A percentile compares a stretch with the other conserved stretches of the same genome.
Evolutionary conservation across 1,139 yeast genomes (phyloP).

Genomic region (Lodderomyces metapsilosis): DNA sequence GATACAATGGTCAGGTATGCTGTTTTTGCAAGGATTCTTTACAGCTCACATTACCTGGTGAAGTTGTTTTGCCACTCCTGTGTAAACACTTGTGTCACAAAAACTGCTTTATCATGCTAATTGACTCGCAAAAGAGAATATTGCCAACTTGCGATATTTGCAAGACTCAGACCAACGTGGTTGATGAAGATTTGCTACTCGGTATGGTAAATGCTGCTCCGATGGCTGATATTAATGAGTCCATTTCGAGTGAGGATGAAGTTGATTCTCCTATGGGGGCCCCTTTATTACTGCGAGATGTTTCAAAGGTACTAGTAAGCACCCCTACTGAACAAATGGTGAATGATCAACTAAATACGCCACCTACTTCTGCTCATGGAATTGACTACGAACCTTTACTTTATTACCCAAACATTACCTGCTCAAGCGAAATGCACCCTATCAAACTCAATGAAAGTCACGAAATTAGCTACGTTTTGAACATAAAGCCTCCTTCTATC

Average conservation of each 20-base stretch:
- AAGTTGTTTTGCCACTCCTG: slow-evolving; percentile 23
- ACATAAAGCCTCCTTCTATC: slow-evolving; percentile 27
- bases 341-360: slow-evolving; percentile 13
- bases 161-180: slow-evolving; percentile 8
- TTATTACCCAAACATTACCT: slow-evolving; percentile 21
- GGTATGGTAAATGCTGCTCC: slow-evolving; percentile 4
- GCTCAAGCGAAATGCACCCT: slow-evolving; percentile 17
- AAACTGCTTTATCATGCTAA: slow-evolving; percentile 22
- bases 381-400: slow-evolving; percentile 10
- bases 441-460: slow-evolving; percentile 13
- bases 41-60: slow-evolving; percentile 19
- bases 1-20: slow-evolving; percentile 17
- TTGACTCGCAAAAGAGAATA: slow-evolving; percentile 10
- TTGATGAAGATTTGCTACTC: slow-evolving; percentile 7
- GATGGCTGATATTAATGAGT: no score
- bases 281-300: background rate
- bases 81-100: slow-evolving; percentile 32
- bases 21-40: slow-evolving; percentile 30
- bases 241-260: slow-evolving; percentile 3
- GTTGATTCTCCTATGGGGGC: background rate
- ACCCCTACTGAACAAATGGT: slow-evolving; percentile 1
- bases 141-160: slow-evolving; percentile 21
- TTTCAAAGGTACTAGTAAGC: background rate
- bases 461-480: slow-evolving; percentile 23
- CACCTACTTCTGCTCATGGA: slow-evolving; percentile 18